Base-by-base conservation (phyloP, 2,329 filamentous ascomycete genomes). In the Xylariaceae sp. region DNA sequence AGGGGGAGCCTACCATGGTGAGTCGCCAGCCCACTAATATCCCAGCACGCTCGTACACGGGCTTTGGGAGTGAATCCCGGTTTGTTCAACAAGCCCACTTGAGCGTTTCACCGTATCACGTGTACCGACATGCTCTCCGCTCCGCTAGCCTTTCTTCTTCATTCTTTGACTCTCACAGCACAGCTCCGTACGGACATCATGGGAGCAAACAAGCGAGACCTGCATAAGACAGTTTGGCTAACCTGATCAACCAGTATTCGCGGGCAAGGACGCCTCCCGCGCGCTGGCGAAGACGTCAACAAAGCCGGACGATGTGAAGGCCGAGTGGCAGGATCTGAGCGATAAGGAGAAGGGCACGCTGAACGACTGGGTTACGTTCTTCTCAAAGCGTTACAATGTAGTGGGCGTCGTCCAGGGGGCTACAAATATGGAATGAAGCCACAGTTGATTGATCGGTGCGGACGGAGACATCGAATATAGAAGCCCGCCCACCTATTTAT, bases 311-410 rank as follows among this genome's bases (percentile, higher is more conserved):
- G 92, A 97, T 63, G 93, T 91, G 60, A 77, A 77, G 26, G 77
- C 94, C 2, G 88, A 97, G 44, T 97, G 91, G 89, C 79, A 87
- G 53, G 89, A 92, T 66, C 78, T 99, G 45, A 79, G 81, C 11
- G 92, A 96, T 18, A 92, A 94, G 73, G 87, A 97, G 72, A 91
- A 94, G 77, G 84, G 83, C 21, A 87, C 89, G 3, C 76, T 99
- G 57, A 82, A 93, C 48, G 94, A 99, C 72, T 99, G 94, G 94
- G 85, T 88, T 59, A 96, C 89, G 2, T 99, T 96, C 75, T 99
- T 99, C 75, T 91, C 88, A 63, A 99, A 97, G 78, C 82, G 94
- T 53, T 99, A 99, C 77, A 97, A 96, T 66, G 83, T 97, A 45
- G 85, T 95, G 40, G 91, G 91, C 11, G 71, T 79, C 50, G 83